A percentile compares a stretch with the other conserved stretches of the same genome.
Conservation (phyloP, 202 grass and related monocot genomes). For the Setaria italica region DNA sequence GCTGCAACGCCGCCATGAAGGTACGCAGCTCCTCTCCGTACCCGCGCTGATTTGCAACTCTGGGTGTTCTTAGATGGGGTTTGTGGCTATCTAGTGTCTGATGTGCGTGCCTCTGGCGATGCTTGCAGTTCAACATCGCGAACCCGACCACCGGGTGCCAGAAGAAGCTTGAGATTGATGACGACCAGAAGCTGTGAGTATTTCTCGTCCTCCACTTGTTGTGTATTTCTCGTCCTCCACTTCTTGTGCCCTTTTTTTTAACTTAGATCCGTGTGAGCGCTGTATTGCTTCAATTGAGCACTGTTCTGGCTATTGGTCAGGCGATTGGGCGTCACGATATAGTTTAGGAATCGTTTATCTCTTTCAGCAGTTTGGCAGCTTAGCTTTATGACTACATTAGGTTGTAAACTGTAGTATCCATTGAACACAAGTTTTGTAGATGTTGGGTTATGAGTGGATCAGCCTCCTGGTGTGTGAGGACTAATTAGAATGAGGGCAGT, state of each 20-base stretch:
- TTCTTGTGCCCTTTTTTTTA: neutral
- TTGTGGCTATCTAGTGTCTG: neutral
- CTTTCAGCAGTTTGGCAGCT: neutral
- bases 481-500: neutral
- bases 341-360: neutral
- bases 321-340: too few relatives aligned
- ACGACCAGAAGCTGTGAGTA: conserved; percentile 97
- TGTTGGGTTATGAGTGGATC: neutral
- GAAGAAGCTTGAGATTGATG: conserved; percentile 94
- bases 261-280: neutral
- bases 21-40: neutral
- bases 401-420: too few relatives aligned
- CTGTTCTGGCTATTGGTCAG: neutral
- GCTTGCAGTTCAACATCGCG: conserved; percentile 86
- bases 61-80: neutral
- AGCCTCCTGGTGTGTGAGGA: too few relatives aligned
- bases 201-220: neutral
- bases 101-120: neutral
- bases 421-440: neutral
- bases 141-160: conserved; percentile 95
- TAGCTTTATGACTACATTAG: too few relatives aligned
- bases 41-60: neutral
- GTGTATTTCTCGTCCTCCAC: conserved; percentile 12
- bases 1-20: conserved; percentile 60
- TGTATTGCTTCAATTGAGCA: neutral